Evolutionary conservation across 148 eudicot genomes (phyloP).

Genomic region (Suaeda aralocaspica): DNA sequence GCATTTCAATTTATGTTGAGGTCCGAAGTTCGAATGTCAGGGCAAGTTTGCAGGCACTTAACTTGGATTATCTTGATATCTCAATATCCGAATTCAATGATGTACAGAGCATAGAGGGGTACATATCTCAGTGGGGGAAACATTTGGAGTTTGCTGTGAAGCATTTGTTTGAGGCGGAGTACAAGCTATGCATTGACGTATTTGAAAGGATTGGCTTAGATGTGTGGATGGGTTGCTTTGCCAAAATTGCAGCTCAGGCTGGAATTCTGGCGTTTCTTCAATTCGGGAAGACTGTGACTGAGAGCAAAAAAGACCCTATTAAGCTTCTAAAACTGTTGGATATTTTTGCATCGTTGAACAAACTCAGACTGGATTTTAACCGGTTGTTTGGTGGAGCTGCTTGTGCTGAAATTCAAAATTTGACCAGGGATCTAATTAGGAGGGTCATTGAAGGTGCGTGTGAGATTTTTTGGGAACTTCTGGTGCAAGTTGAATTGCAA

Average conservation of each 20-base stretch:
- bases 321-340: constrained; percentile 72
- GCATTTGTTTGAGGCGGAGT: constrained; percentile 76
- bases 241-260: constrained; percentile 72
- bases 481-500: constrained; percentile 73
- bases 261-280: constrained; percentile 72
- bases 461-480: constrained; percentile 82
- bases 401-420: constrained; percentile 70
- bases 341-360: constrained; percentile 64
- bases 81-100: constrained; percentile 61
- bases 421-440: constrained; percentile 68
- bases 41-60: constrained; percentile 66
- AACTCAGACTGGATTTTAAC: constrained; percentile 67
- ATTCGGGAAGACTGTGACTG: constrained; percentile 74
- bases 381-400: constrained; percentile 76
- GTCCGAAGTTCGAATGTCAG: constrained; percentile 69
- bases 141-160: constrained; percentile 87
- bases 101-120: constrained; percentile 71
- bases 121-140: constrained; percentile 71
- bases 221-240: constrained; percentile 76
- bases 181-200: constrained; percentile 75
- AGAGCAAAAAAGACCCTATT: constrained; percentile 82
- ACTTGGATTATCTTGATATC: constrained; percentile 74
- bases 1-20: constrained; percentile 68
- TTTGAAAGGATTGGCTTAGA: constrained; percentile 70
- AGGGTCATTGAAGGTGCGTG: constrained; percentile 69